Percentiles rank a stretch among this genome's conserved stretches.
These are phyloP conservation scores for Flaveria trinervia DNA, from an alignment of 129 eudicot species.

Conservation along the genomic window DNA sequence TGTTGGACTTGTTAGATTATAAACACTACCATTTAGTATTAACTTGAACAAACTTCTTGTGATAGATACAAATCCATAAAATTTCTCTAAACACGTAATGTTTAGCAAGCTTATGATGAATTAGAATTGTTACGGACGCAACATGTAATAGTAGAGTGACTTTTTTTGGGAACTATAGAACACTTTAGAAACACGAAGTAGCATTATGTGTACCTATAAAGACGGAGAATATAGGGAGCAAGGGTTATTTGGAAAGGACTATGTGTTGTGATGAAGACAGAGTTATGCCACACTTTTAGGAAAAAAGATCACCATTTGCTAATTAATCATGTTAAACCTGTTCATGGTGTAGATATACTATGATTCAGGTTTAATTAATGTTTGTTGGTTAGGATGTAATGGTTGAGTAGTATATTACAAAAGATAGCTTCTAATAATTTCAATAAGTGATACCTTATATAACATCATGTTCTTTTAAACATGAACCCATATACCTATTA, in stretches of 20 bases:
- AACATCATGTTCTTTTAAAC: not conserved
- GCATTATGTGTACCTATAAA: not conserved
- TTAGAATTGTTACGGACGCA: not conserved
- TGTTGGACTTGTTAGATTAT: not conserved
- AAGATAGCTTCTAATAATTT: not conserved
- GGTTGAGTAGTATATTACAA: not conserved
- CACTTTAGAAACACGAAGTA: not conserved
- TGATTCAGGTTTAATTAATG: not conserved
- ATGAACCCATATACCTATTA: not conserved
- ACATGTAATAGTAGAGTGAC: not conserved
- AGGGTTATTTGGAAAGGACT: not conserved
- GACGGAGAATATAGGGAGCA: not conserved
- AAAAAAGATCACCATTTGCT: not conserved
- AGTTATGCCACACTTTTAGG: not conserved
- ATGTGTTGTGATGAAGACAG: not conserved
- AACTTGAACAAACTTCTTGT: slow-evolving; percentile 1
- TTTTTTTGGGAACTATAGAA: slow-evolving; percentile 10
- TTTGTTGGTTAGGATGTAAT: slow-evolving; percentile 1
- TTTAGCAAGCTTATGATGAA: slow-evolving; percentile 5
- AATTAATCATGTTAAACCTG: not conserved
- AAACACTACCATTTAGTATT: not conserved
- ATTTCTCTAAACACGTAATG: not conserved
- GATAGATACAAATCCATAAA: not conserved
- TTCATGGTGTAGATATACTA: slow-evolving; percentile 4
- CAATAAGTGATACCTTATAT: slow-evolving; percentile 1